Evolutionary conservation across 2,329 filamentous ascomycete genomes (phyloP).

Genomic region (Zymoseptoria tritici): DNA sequence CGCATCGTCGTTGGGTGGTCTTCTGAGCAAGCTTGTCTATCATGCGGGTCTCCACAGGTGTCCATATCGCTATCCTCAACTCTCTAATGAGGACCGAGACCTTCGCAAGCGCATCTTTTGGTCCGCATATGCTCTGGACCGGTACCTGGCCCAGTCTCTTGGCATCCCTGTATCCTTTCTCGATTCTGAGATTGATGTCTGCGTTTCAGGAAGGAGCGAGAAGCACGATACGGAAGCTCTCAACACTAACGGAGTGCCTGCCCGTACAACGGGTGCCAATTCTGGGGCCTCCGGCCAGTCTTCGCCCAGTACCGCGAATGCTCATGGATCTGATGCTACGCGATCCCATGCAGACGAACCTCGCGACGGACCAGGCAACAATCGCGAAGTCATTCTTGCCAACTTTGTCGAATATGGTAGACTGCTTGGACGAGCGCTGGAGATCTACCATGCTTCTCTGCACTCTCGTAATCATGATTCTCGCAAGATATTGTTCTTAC

Average conservation of each 20-base stretch:
- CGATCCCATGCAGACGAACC: background rate
- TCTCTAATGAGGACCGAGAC: conserved; percentile 22
- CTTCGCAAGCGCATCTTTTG: conserved; percentile 38
- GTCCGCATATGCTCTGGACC: conserved; percentile 35
- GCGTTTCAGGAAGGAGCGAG: conserved; percentile 27
- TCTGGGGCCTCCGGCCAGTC: background rate
- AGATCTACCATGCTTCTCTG: conserved; percentile 18
- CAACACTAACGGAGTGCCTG: conserved; percentile 3
- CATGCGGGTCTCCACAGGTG: conserved; percentile 47
- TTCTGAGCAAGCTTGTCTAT: conserved; percentile 41
- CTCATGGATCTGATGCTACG: background rate
- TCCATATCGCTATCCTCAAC: conserved; percentile 40
- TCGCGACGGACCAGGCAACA: conserved; percentile 1
- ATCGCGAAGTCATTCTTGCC: conserved; percentile 16
- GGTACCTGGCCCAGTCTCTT: conserved; percentile 32
- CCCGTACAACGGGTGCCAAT: background rate
- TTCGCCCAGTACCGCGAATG: background rate
- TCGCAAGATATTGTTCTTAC: conserved; percentile 15
- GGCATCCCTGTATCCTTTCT: conserved; percentile 33
- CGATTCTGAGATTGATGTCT: conserved; percentile 35
- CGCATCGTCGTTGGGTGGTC: conserved; percentile 43
- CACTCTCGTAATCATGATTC: conserved; percentile 15
- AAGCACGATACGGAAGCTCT: conserved; percentile 19
- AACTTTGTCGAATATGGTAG: conserved; percentile 21
- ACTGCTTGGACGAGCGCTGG: conserved; percentile 17